Conservation (phyloP, 805 yeast species). For the Candida ovalis region DNA sequence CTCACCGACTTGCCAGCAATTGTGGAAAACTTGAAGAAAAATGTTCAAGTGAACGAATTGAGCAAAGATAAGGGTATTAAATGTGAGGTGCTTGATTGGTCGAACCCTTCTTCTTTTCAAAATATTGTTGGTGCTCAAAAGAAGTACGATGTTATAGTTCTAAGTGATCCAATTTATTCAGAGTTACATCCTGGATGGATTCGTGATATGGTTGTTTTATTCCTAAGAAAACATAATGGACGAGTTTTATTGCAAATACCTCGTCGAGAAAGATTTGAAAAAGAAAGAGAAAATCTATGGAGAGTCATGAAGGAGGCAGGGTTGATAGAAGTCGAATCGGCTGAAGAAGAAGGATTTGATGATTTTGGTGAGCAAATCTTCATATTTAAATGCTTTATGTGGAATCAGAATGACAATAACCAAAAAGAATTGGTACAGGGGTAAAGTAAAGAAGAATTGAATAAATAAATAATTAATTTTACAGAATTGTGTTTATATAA, state of each 20-base stretch:
- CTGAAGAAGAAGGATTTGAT: slow-evolving; percentile 65
- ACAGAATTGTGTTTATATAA: neutral
- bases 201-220: slow-evolving; percentile 49
- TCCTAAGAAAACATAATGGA: slow-evolving; percentile 31
- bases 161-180: slow-evolving; percentile 90
- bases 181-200: slow-evolving; percentile 76
- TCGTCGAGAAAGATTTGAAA: slow-evolving; percentile 58
- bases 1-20: slow-evolving; percentile 83
- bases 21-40: slow-evolving; percentile 58
- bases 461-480: neutral
- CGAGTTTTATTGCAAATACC: slow-evolving; percentile 74
- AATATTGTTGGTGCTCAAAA: slow-evolving; percentile 15
- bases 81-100: slow-evolving; percentile 71
- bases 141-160: slow-evolving; percentile 55
- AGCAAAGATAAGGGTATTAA: slow-evolving; percentile 6
- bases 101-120: slow-evolving; percentile 40
- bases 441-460: neutral
- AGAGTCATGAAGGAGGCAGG: slow-evolving; percentile 38
- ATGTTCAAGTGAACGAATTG: slow-evolving; percentile 50
- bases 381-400: slow-evolving; percentile 39
- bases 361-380: slow-evolving; percentile 78
- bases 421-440: too few relatives aligned
- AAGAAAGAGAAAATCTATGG: slow-evolving; percentile 64
- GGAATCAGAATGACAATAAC: slow-evolving; percentile 8
- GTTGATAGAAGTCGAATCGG: slow-evolving; percentile 34